phyloP scores from a whole-genome alignment of 768 basidiomycete genomes.

The Baorangia bicolor region DNA sequence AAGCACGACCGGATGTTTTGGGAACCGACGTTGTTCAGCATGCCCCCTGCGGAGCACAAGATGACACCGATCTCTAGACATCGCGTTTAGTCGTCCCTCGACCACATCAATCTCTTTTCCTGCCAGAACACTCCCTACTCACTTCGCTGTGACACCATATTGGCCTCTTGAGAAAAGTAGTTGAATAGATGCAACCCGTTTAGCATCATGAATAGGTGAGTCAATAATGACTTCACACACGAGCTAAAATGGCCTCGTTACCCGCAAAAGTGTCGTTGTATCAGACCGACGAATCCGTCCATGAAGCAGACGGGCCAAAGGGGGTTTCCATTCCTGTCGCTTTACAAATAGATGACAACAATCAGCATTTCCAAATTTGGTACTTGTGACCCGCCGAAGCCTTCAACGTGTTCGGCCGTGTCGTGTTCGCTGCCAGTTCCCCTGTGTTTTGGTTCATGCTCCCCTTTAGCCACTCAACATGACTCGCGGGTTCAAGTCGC shows the following conservation, averaged over 20 bases:
- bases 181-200: not conserved
- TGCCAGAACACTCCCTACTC: not conserved
- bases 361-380: slow-evolving; percentile 20
- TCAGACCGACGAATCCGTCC: not conserved
- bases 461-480: slow-evolving; percentile 21
- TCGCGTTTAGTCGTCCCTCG: not conserved
- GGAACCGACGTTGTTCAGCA: not conserved
- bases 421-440: slow-evolving; percentile 9
- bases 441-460: slow-evolving; percentile 16
- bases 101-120: not conserved
- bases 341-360: slow-evolving; percentile 16
- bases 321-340: slow-evolving; percentile 12
- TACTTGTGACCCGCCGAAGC: not conserved
- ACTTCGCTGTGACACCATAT: not conserved
- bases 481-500: slow-evolving; percentile 40
- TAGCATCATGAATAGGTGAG: not conserved
- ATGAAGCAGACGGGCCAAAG: not conserved
- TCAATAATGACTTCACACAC: not conserved
- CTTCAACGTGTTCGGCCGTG: slow-evolving; percentile 9
- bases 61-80: not conserved
- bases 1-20: no score
- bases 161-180: not conserved
- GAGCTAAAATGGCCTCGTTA: not conserved
- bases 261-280: not conserved
- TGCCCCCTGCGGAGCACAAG: not conserved